Evolutionary conservation across 129 eudicot genomes (phyloP).

Genomic region (Chrysanthemum makinoi): DNA sequence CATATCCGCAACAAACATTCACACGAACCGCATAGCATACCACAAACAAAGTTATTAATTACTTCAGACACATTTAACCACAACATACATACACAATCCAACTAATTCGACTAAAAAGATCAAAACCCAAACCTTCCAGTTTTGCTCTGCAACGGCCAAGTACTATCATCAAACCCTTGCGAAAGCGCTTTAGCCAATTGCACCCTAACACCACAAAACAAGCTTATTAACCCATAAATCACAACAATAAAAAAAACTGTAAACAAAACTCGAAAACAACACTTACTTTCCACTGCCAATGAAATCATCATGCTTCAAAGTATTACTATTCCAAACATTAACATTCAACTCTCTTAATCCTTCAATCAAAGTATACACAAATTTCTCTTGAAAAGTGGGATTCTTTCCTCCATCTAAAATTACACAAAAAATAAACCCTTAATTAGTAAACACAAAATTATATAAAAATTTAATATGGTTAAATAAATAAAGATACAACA

Average conservation of each 20-base stretch:
- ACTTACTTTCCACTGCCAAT: slow-evolving; percentile 95
- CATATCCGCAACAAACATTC: too few species aligned
- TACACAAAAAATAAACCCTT: neutral
- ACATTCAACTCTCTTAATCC: slow-evolving; percentile 74
- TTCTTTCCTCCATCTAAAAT: slow-evolving; percentile 90
- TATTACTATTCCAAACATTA: slow-evolving; percentile 91
- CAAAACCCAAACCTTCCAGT: slow-evolving; percentile 61
- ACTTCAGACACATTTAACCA: too few species aligned
- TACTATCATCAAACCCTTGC: slow-evolving; percentile 75
- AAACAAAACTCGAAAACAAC: neutral
- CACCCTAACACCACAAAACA: slow-evolving; percentile 41
- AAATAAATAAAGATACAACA: neutral
- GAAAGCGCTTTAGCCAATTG: slow-evolving; percentile 81
- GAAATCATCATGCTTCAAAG: slow-evolving; percentile 60
- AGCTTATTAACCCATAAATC: neutral
- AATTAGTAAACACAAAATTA: slow-evolving; percentile 11
- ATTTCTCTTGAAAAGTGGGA: slow-evolving; percentile 95
- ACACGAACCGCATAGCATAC: too few species aligned
- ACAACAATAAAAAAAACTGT: neutral
- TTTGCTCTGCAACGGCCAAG: slow-evolving; percentile 80
- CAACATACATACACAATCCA: neutral
- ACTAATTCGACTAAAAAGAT: neutral
- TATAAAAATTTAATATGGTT: neutral
- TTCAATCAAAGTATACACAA: slow-evolving; percentile 70
- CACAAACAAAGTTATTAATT: too few species aligned